Conservation (phyloP, 805 yeast genomes). For the Tetrapisispora fleetii region DNA sequence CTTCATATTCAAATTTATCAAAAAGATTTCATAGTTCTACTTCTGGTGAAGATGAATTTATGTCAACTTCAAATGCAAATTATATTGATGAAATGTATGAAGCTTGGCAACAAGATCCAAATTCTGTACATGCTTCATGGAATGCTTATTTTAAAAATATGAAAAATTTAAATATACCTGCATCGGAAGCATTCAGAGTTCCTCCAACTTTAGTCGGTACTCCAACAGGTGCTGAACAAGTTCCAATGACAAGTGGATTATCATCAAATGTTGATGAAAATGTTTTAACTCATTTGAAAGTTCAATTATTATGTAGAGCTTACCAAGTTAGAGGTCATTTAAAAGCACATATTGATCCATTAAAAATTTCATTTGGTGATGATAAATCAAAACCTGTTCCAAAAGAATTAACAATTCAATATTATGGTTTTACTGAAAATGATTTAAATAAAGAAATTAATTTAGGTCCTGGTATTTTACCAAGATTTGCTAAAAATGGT, state of each 20-base stretch:
- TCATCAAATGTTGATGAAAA: conserved; percentile 44
- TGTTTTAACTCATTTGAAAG: conserved; percentile 82
- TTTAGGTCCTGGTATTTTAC: conserved; percentile 95
- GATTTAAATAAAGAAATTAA: conserved; percentile 78
- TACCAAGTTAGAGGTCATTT: conserved; percentile 98
- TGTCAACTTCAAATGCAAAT: conserved; percentile 75
- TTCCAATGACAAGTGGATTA: conserved; percentile 33
- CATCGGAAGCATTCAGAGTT: conserved; percentile 70
- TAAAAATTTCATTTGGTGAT: conserved; percentile 79
- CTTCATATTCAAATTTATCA: not conserved
- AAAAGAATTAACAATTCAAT: conserved; percentile 80
- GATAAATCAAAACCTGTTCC: conserved; percentile 47
- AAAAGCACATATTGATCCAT: conserved; percentile 92
- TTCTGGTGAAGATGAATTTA: conserved; percentile 51
- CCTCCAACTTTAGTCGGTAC: conserved; percentile 87
- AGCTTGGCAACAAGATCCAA: conserved; percentile 87
- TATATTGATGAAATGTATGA: conserved; percentile 97
- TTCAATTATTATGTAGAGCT: conserved; percentile 93
- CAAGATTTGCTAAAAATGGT: conserved; percentile 67
- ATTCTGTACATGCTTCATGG: conserved; percentile 93
- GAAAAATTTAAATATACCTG: conserved; percentile 57
- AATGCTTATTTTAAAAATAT: conserved; percentile 91
- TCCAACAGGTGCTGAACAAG: conserved; percentile 61
- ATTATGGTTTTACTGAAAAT: conserved; percentile 81
- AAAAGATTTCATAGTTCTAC: conserved; percentile 1